phyloP scores from a whole-genome alignment of 257 asterid genomes.

The Solanum pennellii region DNA sequence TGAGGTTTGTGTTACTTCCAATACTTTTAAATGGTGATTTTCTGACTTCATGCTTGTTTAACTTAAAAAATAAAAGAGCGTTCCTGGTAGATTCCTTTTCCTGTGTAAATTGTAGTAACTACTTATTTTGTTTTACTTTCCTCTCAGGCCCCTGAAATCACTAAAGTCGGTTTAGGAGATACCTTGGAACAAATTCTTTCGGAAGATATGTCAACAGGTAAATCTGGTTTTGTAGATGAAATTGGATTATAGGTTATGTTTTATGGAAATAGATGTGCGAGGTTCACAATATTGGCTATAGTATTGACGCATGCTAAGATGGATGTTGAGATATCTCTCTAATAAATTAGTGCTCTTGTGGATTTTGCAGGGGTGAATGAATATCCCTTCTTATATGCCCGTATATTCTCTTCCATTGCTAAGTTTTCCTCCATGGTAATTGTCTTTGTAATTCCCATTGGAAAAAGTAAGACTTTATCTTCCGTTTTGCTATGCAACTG shows the following conservation, averaged over 20 bases:
- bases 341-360: conserved; percentile 2
- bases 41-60: neutral
- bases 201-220: conserved; percentile 80
- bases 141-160: conserved; percentile 50
- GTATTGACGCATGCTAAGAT: neutral
- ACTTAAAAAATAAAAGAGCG: neutral
- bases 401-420: conserved; percentile 77
- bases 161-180: conserved; percentile 24
- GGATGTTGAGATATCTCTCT: neutral
- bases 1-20: conserved; percentile 39
- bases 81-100: neutral
- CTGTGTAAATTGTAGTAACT: neutral
- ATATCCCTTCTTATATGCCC: conserved; percentile 86
- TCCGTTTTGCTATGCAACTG: conserved; percentile 9
- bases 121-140: neutral
- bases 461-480: neutral
- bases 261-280: neutral
- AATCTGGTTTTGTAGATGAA: conserved; percentile 11
- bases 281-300: neutral
- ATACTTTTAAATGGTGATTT: neutral
- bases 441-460: neutral
- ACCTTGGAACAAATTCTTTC: conserved; percentile 60
- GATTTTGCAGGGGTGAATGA: conserved; percentile 53
- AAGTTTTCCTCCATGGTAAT: conserved; percentile 76
- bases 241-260: neutral